A percentile compares a stretch with the other conserved stretches of the same genome.
phyloP scores from a whole-genome alignment of 768 basidiomycete genomes.

The Phanerodontia chrysosporium region DNA sequence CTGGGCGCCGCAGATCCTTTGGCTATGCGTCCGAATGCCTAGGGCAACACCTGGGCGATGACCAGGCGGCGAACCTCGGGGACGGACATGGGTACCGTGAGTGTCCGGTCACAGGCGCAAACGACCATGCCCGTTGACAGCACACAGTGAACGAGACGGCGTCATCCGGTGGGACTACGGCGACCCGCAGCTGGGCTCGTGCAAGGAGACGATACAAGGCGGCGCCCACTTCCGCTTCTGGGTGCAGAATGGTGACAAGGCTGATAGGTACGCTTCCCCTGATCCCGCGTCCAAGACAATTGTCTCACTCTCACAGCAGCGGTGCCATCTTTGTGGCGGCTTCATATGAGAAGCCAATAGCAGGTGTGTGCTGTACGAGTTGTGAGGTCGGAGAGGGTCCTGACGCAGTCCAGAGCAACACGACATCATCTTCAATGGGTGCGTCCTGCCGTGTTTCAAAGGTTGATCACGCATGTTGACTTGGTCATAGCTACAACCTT shows the following conservation, averaged over 20 bases:
- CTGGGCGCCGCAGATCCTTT: constrained; percentile 46
- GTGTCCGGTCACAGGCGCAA: constrained; percentile 22
- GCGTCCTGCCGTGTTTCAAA: constrained; percentile 10
- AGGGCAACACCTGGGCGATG: constrained; percentile 68
- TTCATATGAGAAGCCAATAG: constrained; percentile 68
- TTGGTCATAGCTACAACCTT: constrained; percentile 58
- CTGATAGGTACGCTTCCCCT: constrained; percentile 45
- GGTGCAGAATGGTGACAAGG: constrained; percentile 65
- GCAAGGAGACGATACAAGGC: constrained; percentile 79
- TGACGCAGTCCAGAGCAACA: constrained; percentile 42
- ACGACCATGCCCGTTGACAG: background rate
- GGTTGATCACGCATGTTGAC: too few species aligned
- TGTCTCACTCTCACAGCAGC: constrained; percentile 30
- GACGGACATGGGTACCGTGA: constrained; percentile 73
- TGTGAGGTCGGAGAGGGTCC: background rate
- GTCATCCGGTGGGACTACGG: constrained; percentile 86
- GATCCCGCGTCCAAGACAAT: background rate
- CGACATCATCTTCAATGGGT: constrained; percentile 74
- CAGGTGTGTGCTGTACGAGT: constrained; percentile 35
- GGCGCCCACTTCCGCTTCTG: constrained; percentile 90
- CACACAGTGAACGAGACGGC: constrained; percentile 71
- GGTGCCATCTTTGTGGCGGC: constrained; percentile 72
- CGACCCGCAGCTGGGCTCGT: constrained; percentile 77
- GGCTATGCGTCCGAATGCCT: constrained; percentile 77
- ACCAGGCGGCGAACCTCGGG: constrained; percentile 75